Base-by-base conservation (phyloP, 176 grass and related monocot species). In the Echinochloa phyllopogon region DNA sequence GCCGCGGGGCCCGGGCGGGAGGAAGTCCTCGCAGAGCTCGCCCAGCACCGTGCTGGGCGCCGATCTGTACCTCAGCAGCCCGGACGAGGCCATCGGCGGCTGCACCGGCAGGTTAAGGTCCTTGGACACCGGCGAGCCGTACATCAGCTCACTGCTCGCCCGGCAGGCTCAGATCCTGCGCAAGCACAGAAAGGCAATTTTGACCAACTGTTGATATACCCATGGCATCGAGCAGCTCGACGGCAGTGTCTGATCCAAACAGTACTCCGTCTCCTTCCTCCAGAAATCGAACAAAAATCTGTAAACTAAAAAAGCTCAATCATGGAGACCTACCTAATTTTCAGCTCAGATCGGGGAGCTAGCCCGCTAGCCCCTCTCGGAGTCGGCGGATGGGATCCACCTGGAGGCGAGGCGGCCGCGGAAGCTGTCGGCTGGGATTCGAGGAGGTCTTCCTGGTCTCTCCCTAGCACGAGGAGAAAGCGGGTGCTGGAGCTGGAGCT, bases 51-150 rank as follows among this genome's bases (percentile, higher is more conserved):
- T 71, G 73, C 81, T 98, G 16, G 96, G 93, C 20, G 91, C 96
- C 83, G 96, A 96, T 75, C 96, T 90, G 79, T 95, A 98, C 63
- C 96, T 72, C 27, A 98, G 93, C 69, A 98, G 66, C 20, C 96
- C 88, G 18, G 91, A 85, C 20, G 89, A 95, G 65, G 42, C 84
- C 93, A 96, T 94, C 88, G 92, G 85, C 40, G 80, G 72, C 53
- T 89, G 88, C 40, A 87, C 83, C 37, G 91, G 93, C 14, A 86
- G 69, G 90, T 99, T 96, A 14, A 94, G 97, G 96, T 96, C 97
- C 84, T 99, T 99, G 71, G 88, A 80, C 77, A 81, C 85, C 53
- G 89, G 90, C 56, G 97, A 99, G 83, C 97, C 90, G 88, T 94
- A 96, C 97, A 99, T 96, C 47, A 74, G 45, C 53, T 76, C 38